These are phyloP conservation scores for Calonectria honghensis DNA, from an alignment of 2,329 filamentous ascomycete species.

Conservation along the genomic window DNA sequence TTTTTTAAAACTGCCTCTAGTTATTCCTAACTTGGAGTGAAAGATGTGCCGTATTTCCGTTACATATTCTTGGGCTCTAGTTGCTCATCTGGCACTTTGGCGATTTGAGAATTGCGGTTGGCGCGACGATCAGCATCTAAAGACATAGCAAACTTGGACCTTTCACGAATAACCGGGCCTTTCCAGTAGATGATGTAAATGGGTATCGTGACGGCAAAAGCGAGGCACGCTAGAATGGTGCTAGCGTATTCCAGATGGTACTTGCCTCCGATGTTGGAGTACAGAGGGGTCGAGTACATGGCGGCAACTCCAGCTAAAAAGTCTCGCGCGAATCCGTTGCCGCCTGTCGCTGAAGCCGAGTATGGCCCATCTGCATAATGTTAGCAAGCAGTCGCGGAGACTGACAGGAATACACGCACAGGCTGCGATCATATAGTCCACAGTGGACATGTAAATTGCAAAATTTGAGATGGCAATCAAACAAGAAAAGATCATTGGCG, in stretches of 20 bases:
- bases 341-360: neutral
- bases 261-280: neutral
- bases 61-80: neutral
- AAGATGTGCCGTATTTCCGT: too few species aligned
- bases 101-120: neutral
- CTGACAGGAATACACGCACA: neutral
- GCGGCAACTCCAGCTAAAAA: constrained; percentile 4
- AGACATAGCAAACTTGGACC: constrained; percentile 19
- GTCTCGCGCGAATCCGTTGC: constrained; percentile 7
- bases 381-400: neutral
- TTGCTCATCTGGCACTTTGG: neutral
- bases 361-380: neutral
- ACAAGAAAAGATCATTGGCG: constrained; percentile 5
- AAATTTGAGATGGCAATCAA: constrained; percentile 7
- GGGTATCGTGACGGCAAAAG: neutral
- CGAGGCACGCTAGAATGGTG: neutral
- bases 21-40: too few species aligned
- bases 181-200: constrained; percentile 22
- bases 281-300: constrained; percentile 2
- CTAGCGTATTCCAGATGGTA: constrained; percentile 9
- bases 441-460: constrained; percentile 9
- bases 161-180: constrained; percentile 7
- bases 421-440: constrained; percentile 19
- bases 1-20: too few species aligned
- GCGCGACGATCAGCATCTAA: constrained; percentile 6